These are phyloP conservation scores for Carpinus fangiana DNA, from an alignment of 306 rosid genomes.

Conservation along the genomic window DNA sequence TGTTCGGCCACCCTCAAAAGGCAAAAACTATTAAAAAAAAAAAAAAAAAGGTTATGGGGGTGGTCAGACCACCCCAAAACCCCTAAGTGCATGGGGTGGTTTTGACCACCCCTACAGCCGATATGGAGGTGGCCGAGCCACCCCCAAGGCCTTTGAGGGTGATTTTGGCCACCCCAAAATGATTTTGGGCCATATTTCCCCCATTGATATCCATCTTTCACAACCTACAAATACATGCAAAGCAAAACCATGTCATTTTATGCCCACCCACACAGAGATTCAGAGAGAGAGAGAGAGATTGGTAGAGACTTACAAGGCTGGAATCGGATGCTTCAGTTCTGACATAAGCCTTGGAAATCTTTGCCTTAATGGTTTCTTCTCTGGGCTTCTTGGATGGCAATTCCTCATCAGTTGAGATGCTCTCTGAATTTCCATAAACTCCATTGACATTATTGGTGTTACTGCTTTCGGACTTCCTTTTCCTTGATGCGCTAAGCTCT, in stretches of 20 bases:
- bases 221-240: conserved; percentile 76
- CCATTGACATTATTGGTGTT: conserved; percentile 39
- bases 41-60: too few species aligned
- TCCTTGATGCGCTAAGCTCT: conserved; percentile 67
- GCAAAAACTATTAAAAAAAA: too few species aligned
- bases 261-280: neutral
- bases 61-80: too few species aligned
- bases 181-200: conserved; percentile 98
- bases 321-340: conserved; percentile 78
- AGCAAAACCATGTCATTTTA: conserved; percentile 20
- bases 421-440: conserved; percentile 72
- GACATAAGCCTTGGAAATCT: conserved; percentile 55
- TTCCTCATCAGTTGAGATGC: conserved; percentile 87
- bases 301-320: conserved; percentile 57
- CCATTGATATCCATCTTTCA: conserved; percentile 98
- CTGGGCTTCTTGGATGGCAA: conserved; percentile 70
- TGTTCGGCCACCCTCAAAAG: too few species aligned
- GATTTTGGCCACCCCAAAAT: too few species aligned
- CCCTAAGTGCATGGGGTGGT: too few species aligned
- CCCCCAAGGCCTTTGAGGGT: too few species aligned
- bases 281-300: too few species aligned
- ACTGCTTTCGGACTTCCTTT: conserved; percentile 86
- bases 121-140: too few species aligned
- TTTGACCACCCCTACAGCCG: too few species aligned
- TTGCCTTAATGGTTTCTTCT: conserved; percentile 72